phyloP scores from a whole-genome alignment of 768 basidiomycete species.

The Russula earlei region DNA sequence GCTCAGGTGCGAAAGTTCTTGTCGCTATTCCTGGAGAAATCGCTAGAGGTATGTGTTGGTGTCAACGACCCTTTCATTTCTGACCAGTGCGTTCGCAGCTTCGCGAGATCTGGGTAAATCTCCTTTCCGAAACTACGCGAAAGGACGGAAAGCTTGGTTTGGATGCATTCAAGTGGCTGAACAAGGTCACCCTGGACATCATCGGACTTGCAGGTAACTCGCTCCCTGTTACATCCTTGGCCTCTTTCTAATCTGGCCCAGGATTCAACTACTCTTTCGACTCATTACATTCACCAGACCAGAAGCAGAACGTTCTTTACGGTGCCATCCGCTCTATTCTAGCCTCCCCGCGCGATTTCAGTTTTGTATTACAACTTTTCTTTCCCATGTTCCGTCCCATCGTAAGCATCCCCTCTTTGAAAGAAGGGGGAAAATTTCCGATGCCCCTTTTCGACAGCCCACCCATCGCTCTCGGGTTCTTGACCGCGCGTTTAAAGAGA shows the following conservation, averaged over 20 bases:
- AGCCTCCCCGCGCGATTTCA: conserved; percentile 8
- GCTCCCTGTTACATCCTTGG: background rate
- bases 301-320: conserved; percentile 26
- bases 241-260: conserved; percentile 11
- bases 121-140: conserved; percentile 9
- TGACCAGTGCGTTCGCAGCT: conserved; percentile 12
- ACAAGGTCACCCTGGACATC: conserved; percentile 21
- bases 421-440: background rate
- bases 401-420: conserved; percentile 23
- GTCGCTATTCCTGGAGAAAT: conserved; percentile 19
- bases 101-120: conserved; percentile 24
- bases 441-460: conserved; percentile 18
- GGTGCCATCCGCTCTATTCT: conserved; percentile 29
- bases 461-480: conserved; percentile 18
- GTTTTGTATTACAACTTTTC: conserved; percentile 28
- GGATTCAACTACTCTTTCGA: conserved; percentile 34
- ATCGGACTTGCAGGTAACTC: conserved; percentile 22
- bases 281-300: conserved; percentile 22
- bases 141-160: conserved; percentile 10
- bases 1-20: conserved; percentile 22
- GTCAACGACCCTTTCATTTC: no score
- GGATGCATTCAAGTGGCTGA: conserved; percentile 19
- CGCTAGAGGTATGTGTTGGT: conserved; percentile 16
- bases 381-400: conserved; percentile 33
- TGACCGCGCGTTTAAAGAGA: conserved; percentile 30